These are phyloP conservation scores for Metschnikowia bowlesiae DNA, from an alignment of 805 yeast species.

Conservation along the genomic window DNA sequence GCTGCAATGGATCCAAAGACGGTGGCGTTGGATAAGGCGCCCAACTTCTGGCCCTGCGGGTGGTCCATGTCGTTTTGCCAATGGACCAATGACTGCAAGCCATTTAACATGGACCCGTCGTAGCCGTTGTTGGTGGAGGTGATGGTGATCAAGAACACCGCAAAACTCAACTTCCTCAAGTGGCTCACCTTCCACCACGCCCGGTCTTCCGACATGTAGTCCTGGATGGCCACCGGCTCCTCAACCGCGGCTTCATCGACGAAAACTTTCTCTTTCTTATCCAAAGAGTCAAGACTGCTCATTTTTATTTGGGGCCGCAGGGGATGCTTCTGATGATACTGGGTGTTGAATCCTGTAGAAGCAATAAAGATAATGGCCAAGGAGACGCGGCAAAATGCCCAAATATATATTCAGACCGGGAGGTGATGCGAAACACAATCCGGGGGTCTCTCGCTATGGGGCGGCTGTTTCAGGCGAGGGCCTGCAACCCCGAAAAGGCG, in stretches of 20 bases:
- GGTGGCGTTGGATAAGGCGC: conserved; percentile 20
- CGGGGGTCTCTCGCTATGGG: no score
- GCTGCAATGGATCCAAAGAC: conserved; percentile 37
- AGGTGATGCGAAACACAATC: no score
- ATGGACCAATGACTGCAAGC: conserved; percentile 41
- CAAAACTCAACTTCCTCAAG: conserved; percentile 32
- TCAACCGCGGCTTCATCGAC: neutral
- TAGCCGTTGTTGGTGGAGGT: conserved; percentile 41
- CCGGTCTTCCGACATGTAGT: conserved; percentile 14
- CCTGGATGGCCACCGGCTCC: conserved; percentile 6
- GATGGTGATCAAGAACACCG: conserved; percentile 39
- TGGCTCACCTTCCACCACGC: conserved; percentile 36
- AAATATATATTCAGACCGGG: no score
- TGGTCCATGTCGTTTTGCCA: conserved; percentile 38
- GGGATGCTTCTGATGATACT: no score
- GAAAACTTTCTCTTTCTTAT: neutral
- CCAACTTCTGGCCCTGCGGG: conserved; percentile 20
- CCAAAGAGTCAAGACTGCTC: conserved; percentile 2
- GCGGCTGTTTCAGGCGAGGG: no score
- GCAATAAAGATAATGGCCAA: no score
- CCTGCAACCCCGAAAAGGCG: no score
- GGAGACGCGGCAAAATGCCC: no score
- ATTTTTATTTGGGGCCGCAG: neutral
- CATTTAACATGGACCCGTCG: conserved; percentile 40
- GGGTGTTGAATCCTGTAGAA: no score